Evolutionary conservation across 441 rosid genomes (phyloP).

Genomic region (Croton setiger): DNA sequence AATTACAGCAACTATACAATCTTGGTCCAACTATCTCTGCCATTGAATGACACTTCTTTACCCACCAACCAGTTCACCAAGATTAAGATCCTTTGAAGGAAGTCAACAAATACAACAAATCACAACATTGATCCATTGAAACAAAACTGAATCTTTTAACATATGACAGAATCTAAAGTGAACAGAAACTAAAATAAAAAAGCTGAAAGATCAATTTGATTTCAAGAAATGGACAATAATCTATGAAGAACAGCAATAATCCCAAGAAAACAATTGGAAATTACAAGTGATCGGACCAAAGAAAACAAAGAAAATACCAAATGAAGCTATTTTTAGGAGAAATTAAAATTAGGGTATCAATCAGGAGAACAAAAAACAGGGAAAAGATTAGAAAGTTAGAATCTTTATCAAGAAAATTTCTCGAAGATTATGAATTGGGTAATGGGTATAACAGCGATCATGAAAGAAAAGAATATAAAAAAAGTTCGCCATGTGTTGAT

Average conservation of each 20-base stretch:
- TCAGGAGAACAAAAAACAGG: background rate
- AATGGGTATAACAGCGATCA: background rate
- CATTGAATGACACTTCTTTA: conserved; percentile 30
- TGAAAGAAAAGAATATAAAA: background rate
- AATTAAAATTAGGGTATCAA: background rate
- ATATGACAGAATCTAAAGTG: background rate
- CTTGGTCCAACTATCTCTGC: conserved; percentile 53
- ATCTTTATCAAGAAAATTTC: background rate
- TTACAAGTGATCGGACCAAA: conserved; percentile 11
- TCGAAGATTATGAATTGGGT: background rate
- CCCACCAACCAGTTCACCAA: conserved; percentile 11
- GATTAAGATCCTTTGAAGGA: conserved; percentile 15
- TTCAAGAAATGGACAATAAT: background rate
- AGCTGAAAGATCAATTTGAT: conserved; percentile 15
- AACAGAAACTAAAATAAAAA: conserved; percentile 19
- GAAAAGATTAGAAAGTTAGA: background rate
- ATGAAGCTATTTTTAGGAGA: background rate
- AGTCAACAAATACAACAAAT: conserved; percentile 11
- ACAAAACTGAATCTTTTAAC: conserved; percentile 7
- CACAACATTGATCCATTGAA: conserved; percentile 6
- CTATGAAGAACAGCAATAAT: background rate
- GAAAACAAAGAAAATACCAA: conserved; percentile 22
- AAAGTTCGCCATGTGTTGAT: background rate
- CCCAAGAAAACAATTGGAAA: conserved; percentile 6
- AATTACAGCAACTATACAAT: conserved; percentile 69